A percentile compares a stretch with the other conserved stretches of the same genome.
Evolutionary conservation across 2,329 filamentous ascomycete species (phyloP).

Genomic region (Aspergillus phoenicis): DNA sequence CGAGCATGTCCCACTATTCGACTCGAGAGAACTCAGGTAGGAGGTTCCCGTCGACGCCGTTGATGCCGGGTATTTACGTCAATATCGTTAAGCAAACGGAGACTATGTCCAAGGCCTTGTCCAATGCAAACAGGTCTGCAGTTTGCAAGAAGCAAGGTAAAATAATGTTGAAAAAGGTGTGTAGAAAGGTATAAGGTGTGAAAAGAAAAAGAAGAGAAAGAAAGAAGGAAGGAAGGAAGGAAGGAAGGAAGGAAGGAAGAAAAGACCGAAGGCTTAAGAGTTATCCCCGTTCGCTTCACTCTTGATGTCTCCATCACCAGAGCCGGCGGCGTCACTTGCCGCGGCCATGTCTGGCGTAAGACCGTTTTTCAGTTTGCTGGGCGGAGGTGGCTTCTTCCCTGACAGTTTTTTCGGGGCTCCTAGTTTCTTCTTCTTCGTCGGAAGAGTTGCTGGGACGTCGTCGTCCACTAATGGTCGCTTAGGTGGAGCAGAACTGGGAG

Average conservation of each 20-base stretch:
- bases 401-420: conserved; percentile 42
- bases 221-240: background rate
- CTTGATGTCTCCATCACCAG: conserved; percentile 37
- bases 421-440: conserved; percentile 53
- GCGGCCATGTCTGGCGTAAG: conserved; percentile 39
- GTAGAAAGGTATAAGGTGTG: background rate
- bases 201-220: background rate
- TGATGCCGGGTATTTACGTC: conserved; percentile 33
- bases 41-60: conserved; percentile 27
- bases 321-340: conserved; percentile 29
- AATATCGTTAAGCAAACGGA: conserved; percentile 26
- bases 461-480: conserved; percentile 44
- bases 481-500: conserved; percentile 37
- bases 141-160: conserved; percentile 5
- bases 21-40: conserved; percentile 22
- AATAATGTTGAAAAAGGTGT: background rate
- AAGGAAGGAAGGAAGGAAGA: background rate
- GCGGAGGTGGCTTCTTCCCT: conserved; percentile 40
- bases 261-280: conserved; percentile 14
- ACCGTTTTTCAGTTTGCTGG: conserved; percentile 45
- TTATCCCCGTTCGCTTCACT: conserved; percentile 37
- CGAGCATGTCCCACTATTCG: conserved; percentile 25
- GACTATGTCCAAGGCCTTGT: conserved; percentile 22
- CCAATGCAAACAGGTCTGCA: conserved; percentile 18
- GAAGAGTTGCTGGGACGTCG: conserved; percentile 48